phyloP scores from a whole-genome alignment of 1,284 basidiomycete genomes.

The Coriolopsis trogii region DNA sequence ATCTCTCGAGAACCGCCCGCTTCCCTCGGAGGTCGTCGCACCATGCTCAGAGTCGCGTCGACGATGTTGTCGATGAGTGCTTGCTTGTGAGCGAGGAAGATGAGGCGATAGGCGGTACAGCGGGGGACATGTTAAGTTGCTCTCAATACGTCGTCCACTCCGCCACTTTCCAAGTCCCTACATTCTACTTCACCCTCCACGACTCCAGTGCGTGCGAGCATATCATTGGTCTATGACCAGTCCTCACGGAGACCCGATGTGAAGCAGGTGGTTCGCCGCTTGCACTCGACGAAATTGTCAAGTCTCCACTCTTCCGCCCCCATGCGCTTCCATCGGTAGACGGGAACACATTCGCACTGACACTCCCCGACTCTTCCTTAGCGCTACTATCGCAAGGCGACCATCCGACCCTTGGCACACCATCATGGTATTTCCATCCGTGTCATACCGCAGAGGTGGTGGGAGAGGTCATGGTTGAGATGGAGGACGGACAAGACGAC shows the following conservation, averaged over 20 bases:
- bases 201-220: conserved; percentile 49
- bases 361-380: conserved; percentile 53
- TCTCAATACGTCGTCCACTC: conserved; percentile 73
- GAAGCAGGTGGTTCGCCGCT: conserved; percentile 74
- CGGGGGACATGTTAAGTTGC: conserved; percentile 39
- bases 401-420: conserved; percentile 71
- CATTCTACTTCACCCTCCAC: conserved; percentile 76
- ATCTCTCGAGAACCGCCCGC: conserved; percentile 45
- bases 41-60: neutral
- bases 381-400: conserved; percentile 83
- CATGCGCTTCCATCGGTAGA: conserved; percentile 43
- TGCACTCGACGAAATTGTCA: conserved; percentile 53
- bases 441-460: conserved; percentile 73
- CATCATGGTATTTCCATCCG: conserved; percentile 84
- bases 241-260: neutral
- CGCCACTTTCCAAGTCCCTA: conserved; percentile 73
- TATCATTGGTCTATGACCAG: neutral
- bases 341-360: conserved; percentile 55
- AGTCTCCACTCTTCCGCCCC: conserved; percentile 60
- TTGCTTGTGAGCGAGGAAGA: conserved; percentile 4
- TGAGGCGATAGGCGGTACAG: conserved; percentile 13
- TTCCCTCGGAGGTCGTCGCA: conserved; percentile 9
- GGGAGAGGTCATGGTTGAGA: conserved; percentile 63
- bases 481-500: conserved; percentile 32
- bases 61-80: neutral